Conservation (phyloP, 176 grass and related monocot genomes). For the Aegilops tauschii region DNA sequence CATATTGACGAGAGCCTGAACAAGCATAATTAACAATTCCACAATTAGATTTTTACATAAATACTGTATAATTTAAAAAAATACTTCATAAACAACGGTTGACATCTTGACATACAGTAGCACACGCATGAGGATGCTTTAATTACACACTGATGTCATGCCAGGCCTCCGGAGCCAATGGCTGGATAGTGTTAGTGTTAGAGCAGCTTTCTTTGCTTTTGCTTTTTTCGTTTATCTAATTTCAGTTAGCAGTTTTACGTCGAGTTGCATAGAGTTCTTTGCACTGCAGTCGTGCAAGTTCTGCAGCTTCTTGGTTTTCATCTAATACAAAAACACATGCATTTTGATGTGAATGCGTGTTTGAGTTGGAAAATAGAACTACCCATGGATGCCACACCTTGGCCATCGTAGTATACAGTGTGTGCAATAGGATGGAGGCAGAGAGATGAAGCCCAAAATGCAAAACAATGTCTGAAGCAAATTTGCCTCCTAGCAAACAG, state of each 20-base stretch:
- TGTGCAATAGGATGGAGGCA: neutral
- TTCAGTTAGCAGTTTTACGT: too few species aligned
- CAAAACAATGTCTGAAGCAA: neutral
- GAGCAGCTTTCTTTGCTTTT: too few species aligned
- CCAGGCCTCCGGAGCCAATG: too few species aligned
- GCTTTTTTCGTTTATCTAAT: too few species aligned
- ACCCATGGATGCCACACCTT: neutral
- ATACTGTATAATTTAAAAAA: neutral
- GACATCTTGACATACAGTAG: neutral
- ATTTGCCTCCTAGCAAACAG: neutral
- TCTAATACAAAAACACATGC: too few species aligned
- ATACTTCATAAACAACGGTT: neutral
- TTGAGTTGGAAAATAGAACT: neutral
- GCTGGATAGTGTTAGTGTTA: too few species aligned
- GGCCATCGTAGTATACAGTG: neutral
- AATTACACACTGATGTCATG: too few species aligned
- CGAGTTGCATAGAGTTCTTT: too few species aligned
- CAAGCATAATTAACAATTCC: neutral
- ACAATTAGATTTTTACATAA: neutral
- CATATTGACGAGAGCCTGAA: slow-evolving; percentile 81
- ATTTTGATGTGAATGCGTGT: too few species aligned
- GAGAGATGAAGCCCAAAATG: neutral
- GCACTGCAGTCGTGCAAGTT: too few species aligned
- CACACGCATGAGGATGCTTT: neutral
- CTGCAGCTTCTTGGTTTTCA: too few species aligned